Evolutionary conservation across 2,329 filamentous ascomycete genomes (phyloP), one percentile per base, ranked within the genome.

Genomic region (Trichophyton equinum): DNA sequence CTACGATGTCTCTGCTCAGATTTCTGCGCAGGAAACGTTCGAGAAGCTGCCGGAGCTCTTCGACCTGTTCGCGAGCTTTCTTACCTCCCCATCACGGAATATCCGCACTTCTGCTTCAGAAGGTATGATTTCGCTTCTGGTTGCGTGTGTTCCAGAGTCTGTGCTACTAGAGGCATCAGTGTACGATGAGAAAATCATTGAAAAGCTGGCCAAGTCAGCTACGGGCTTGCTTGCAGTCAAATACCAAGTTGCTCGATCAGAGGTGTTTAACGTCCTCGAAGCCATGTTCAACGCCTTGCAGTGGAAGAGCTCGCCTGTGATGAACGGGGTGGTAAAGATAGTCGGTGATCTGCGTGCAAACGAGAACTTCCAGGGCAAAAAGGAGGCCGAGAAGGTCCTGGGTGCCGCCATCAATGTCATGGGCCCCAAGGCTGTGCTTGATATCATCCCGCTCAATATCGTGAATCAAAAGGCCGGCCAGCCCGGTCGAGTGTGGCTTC

Each of bases 71-170:
- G 82, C 89, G 6, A 79, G 82, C 36, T 97, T 96, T 71, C 82
- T 99, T 65, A 83, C 89, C 55, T 95, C 91, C 0, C 83, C 89
- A 0, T 92, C 91, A 0, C 87, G 92, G 74, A 96, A 96, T 72
- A 96, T 99, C 68, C 85, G 94, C 62, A 84, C 96, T 36, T 97
- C 94, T 2, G 90, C 94, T 3, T 95, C 94, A 0, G 92, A 99
- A 73, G 96, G 94, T 72, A 77, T 99, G 63, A 88, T 96, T 61
- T 96, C 92, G 0, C 94, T 99, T 71, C 81, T 96, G 70, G 88
- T 85, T 65, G 96, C 94, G 71, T 95, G 94, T 69, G 81, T 99
- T 33, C 94, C 94, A 0, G 81, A 86, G 58, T 85, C 83, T 66
- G 88, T 91, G 53, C 85, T 99, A 40, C 75, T 95, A 5, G 89